Evolutionary conservation across 2,329 filamentous ascomycete species (phyloP), one percentile per base, ranked within the genome.

Genomic region (Paraphoma sp.): DNA sequence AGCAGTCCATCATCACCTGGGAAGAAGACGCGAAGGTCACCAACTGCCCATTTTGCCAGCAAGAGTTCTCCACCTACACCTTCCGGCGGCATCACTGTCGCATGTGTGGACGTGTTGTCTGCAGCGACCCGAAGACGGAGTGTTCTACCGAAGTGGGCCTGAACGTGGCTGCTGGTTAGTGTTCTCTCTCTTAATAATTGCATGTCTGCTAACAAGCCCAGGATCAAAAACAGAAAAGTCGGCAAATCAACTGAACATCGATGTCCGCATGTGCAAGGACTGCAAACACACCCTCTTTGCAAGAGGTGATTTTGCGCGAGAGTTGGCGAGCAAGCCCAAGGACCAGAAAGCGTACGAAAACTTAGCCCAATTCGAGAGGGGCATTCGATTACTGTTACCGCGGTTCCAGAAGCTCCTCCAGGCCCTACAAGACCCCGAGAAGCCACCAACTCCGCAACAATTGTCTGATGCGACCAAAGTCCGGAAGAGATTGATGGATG

Each of bases 71-170:
- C 0, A 90, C 89, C 12, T 98, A 97, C 85, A 91, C 92, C 1
- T 96, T 98, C 70, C 87, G 95, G 68, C 84, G 95, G 64, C 95
- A 98, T 75, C 95, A 99, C 76, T 99, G 95, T 77, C 87, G 95
- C 52, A 89, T 96, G 77, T 99, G 95, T 69, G 95, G 95, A 3
- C 87, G 90, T 43, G 93, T 99, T 0, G 92, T 99, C 0, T 99
- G 95, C 72, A 92, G 92, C 11, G 95, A 99, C 76, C 86, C 86
- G 0, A 84, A 86, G 54, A 99, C 95, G 0, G 87, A 79, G 3
- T 99, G 95, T 76, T 99, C 95, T 0, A 87, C 82, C 8, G 91
- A 97, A 66, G 84, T 99, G 51, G 91, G 89, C 4, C 79, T 99
- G 43, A 92, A 90, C 68, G 88, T 98, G 16, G 83, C 88, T 70